Percentiles rank a stretch among this genome's conserved stretches.
These are phyloP conservation scores for Monilinia vaccinii-corymbosi DNA, from an alignment of 2,329 filamentous ascomycete species.

Conservation along the genomic window DNA sequence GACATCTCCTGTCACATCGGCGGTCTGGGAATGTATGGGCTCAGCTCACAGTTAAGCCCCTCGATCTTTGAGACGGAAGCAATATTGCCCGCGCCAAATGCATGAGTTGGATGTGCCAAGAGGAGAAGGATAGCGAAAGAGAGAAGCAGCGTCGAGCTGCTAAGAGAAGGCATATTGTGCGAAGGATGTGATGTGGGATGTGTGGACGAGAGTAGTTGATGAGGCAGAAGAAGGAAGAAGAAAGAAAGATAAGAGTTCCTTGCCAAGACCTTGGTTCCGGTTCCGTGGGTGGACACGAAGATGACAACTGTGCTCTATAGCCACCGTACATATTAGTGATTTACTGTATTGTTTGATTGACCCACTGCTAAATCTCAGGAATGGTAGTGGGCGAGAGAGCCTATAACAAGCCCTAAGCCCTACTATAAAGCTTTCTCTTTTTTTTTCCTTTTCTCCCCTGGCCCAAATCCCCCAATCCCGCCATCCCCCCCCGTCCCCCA, in stretches of 20 bases:
- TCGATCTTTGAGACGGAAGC: constrained; percentile 71
- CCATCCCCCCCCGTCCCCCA: too few relatives aligned
- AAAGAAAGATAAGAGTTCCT: too few relatives aligned
- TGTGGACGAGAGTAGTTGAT: background rate
- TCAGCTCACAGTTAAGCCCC: constrained; percentile 68
- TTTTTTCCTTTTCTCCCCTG: background rate
- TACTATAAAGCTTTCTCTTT: background rate
- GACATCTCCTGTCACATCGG: background rate
- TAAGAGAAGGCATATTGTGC: constrained; percentile 25
- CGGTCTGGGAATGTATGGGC: background rate
- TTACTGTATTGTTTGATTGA: too few relatives aligned
- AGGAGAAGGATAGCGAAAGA: constrained; percentile 50
- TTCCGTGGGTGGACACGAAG: too few relatives aligned
- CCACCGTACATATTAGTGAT: too few relatives aligned
- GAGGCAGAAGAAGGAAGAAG: background rate
- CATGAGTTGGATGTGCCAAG: constrained; percentile 59
- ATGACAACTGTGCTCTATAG: too few relatives aligned
- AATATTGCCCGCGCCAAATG: constrained; percentile 86
- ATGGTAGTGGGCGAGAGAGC: too few relatives aligned
- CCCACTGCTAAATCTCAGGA: too few relatives aligned
- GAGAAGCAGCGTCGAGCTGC: constrained; percentile 22
- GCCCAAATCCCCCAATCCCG: background rate
- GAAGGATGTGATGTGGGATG: background rate
- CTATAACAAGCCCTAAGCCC: too few relatives aligned
- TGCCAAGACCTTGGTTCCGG: too few relatives aligned